Conservation (phyloP, 306 rosid genomes). For the Cyclanthera cordifolia region DNA sequence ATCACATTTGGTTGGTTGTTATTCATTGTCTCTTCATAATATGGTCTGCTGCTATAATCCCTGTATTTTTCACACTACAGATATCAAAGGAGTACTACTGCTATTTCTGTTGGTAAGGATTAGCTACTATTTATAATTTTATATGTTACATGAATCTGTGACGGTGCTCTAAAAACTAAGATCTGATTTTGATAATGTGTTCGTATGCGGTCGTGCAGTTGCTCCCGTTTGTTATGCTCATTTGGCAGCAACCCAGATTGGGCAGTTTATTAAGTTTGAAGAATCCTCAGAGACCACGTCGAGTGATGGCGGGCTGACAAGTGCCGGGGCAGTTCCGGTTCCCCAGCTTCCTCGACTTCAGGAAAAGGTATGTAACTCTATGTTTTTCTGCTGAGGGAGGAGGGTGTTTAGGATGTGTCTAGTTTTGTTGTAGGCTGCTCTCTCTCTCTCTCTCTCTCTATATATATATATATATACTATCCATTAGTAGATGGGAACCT, state of each 20-base stretch:
- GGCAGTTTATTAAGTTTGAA: constrained; percentile 71
- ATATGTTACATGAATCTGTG: too few relatives aligned
- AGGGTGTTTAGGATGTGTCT: neutral
- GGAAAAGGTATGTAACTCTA: constrained; percentile 42
- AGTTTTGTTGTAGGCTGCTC: neutral
- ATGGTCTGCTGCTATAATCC: neutral
- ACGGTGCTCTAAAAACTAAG: too few relatives aligned
- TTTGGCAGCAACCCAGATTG: constrained; percentile 76
- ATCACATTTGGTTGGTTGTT: neutral
- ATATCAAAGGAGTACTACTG: constrained; percentile 91
- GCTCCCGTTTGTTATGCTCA: constrained; percentile 90
- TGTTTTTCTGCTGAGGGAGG: constrained; percentile 65
- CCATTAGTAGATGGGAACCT: neutral
- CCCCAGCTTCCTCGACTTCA: constrained; percentile 63
- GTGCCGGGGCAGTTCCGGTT: constrained; percentile 51
- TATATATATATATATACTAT: too few relatives aligned
- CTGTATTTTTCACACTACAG: constrained; percentile 22
- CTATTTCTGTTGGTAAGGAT: constrained; percentile 69
- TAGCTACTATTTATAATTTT: neutral
- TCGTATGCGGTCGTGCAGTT: constrained; percentile 32
- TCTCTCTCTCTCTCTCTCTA: too few relatives aligned
- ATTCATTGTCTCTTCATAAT: neutral
- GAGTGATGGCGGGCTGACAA: constrained; percentile 49
- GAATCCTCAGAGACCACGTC: constrained; percentile 75
- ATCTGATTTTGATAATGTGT: neutral